Base-by-base conservation (phyloP, 352 stramenopile species). In the Globisporangium mamillatum region DNA sequence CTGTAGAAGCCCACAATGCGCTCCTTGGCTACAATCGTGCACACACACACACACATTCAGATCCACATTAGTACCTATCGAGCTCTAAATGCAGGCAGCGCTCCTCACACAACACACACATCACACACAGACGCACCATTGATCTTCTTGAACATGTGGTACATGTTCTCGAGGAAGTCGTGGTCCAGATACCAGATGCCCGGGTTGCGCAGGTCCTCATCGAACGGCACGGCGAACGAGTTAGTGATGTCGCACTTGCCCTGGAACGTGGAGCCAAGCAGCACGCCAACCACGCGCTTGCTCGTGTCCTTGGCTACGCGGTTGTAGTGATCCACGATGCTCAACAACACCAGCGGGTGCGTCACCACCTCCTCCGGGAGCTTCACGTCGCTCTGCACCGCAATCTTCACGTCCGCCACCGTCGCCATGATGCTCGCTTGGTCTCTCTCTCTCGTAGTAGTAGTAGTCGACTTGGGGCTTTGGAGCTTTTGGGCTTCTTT, bases 181-280 rank as follows among this genome's bases (percentile, higher is more conserved):
- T 99, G 97, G 87, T 99, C 98, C 52, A 99, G 81, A 81, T 99
- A 99, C 94, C 98, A 99, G 60, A 99, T 98, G 24, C 82, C 84
- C 44, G 93, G 92, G 82, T 99, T 99, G 63, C 96, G 95, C 57
- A 96, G 78, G 75, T 99, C 97, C 83, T 99, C 98, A 73, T 99
- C 98, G 75, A 99, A 99, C 6, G 98, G 98, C 65, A 99, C 97
- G 8, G 89, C 88, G 75, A 97, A 98, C 65, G 89, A 97, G 78
- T 98, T 98, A 64, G 91, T 97, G 71, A 98, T 91, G 75, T 98
- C 93, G 73, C 94, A 96, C 64, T 94, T 95, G 74, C 97, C 97
- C 70, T 98, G 97, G 73, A 92, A 95, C 9, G 92, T 97, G 38
- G 88, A 97, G 29, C 98, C 98, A 52, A 99, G 89, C 61, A 99